Base-by-base conservation (phyloP, 1,284 basidiomycete species). In the Cutaneotrichosporon spelunceum region DNA sequence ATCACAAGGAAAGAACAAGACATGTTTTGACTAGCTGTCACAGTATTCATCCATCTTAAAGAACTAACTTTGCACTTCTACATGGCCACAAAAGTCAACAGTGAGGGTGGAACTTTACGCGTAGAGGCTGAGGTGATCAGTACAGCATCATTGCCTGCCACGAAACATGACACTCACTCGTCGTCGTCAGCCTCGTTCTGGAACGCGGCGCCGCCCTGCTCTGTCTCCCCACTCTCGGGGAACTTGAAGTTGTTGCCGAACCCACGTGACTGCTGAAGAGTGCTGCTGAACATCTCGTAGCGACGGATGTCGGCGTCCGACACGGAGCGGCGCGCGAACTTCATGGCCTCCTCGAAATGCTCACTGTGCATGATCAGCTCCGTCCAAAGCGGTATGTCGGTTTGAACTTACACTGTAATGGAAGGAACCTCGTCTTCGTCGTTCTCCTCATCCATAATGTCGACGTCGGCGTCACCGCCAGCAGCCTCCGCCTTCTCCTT, bases 341-440 rank as follows among this genome's bases (percentile, higher is more conserved):
- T 64, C 73, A 79, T 78, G 7, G 74, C 73, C 70, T 98, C 95
- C 81, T 99, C 95, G 71, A 99, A 99, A 83, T 96, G 93, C 1
- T 88, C 91, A 72, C 86, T 87, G 67, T 16, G 26, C 11, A 67
- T 47, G n/a, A 30, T 60, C 21, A 58, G 54, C 45, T 34, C 2
- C 10, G 45, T 4, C 56, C 16, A 36, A 45, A 4, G 7, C 8
- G 19, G 16, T 11, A 21, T n/a, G 9, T 23, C 11, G 14, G 3
- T 19, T 26, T 27, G 16, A 1, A 73, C 74, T 63, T 75, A 88
- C 86, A 81, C 84, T 48, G 93, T 93, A 78, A 99, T 99, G 75
- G 92, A 84, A 2, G 96, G 93, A n/a, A 99, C 96, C 11, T 92
- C 93, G 74, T 99, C 95, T 48, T 93, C 92, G 63, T 82, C 87